Conservation (phyloP, 257 asterid species). For the Mitragyna speciosa region DNA sequence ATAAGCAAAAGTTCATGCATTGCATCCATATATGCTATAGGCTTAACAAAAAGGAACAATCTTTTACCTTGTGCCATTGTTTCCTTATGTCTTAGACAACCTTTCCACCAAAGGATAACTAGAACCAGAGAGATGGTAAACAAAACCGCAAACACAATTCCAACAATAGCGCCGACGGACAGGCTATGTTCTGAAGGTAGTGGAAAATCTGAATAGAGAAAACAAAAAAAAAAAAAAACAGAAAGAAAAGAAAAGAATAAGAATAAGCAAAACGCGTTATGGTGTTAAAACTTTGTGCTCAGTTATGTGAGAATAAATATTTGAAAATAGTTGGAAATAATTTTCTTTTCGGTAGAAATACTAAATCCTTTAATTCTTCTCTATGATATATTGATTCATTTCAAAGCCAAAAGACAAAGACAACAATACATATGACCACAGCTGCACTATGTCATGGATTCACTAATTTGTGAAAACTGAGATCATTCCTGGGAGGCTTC, state of each 20-base stretch:
- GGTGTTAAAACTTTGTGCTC: not conserved
- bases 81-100: slow-evolving; percentile 31
- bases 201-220: slow-evolving; percentile 40
- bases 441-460: not conserved
- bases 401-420: not conserved
- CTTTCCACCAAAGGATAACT: slow-evolving; percentile 64
- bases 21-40: not conserved
- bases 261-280: not conserved
- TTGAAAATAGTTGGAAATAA: not conserved
- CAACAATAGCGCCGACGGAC: slow-evolving; percentile 47
- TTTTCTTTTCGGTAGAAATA: not conserved
- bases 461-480: too few relatives aligned
- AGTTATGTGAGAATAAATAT: not conserved
- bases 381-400: not conserved
- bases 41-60: not conserved
- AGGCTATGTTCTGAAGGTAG: slow-evolving; percentile 44
- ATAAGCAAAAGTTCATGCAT: too few relatives aligned
- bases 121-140: slow-evolving; percentile 31
- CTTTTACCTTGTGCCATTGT: slow-evolving; percentile 44
- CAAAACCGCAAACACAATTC: slow-evolving; percentile 51
- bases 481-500: too few relatives aligned
- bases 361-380: not conserved
- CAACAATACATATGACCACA: not conserved
- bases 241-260: not conserved
- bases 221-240: too few relatives aligned